phyloP scores from a whole-genome alignment of 2,329 filamentous ascomycete genomes.

The Pochonia chlamydosporia region DNA sequence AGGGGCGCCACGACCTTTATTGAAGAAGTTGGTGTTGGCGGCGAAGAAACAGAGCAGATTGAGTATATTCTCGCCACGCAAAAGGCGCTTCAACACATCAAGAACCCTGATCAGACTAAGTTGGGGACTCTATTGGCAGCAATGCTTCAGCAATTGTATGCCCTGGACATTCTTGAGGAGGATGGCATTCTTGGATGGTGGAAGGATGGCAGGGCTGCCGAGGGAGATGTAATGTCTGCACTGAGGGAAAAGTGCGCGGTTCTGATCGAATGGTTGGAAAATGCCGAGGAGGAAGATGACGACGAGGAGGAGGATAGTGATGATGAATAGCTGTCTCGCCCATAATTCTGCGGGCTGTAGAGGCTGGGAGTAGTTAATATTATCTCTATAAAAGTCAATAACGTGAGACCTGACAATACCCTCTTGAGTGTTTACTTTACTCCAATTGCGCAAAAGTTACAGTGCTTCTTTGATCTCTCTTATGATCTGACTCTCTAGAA shows the following conservation, averaged over 20 bases:
- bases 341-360: too few species aligned
- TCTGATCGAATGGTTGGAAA: constrained; percentile 79
- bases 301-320: constrained; percentile 46
- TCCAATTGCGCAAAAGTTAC: too few species aligned
- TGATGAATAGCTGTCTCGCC: constrained; percentile 7
- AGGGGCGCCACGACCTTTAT: constrained; percentile 51
- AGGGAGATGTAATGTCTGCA: constrained; percentile 60
- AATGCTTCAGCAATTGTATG: constrained; percentile 78
- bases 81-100: constrained; percentile 64
- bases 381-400: neutral
- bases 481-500: neutral
- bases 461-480: too few species aligned
- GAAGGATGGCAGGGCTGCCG: constrained; percentile 63
- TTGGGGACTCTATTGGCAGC: constrained; percentile 65
- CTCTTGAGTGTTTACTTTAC: too few species aligned
- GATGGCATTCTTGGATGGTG: constrained; percentile 89
- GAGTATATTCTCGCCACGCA: constrained; percentile 82
- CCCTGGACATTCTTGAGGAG: constrained; percentile 79
- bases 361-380: neutral
- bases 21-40: constrained; percentile 54
- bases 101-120: constrained; percentile 46
- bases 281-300: constrained; percentile 67
- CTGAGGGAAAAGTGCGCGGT: constrained; percentile 70
- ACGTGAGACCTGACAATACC: too few species aligned
- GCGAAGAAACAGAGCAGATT: constrained; percentile 71